These are phyloP conservation scores for Mycena citricolor DNA, from an alignment of 1,284 basidiomycete species.

Conservation along the genomic window DNA sequence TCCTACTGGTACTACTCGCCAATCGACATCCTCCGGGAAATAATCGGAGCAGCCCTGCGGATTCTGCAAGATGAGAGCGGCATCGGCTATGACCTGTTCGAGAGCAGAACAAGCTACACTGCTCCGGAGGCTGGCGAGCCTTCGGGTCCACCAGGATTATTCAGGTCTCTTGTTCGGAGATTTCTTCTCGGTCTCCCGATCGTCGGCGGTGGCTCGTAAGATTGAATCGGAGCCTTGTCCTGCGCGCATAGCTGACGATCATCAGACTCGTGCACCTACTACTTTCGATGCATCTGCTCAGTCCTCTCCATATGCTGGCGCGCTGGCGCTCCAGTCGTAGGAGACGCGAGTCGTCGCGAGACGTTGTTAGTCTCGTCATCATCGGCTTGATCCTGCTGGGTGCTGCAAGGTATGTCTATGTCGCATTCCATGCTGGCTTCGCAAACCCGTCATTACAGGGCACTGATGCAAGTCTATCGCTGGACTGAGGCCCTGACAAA, in stretches of 20 bases:
- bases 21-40: conserved; percentile 55
- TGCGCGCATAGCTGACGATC: too few relatives aligned
- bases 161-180: conserved; percentile 59
- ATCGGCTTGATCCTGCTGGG: conserved; percentile 63
- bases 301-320: conserved; percentile 65
- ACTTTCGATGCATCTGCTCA: conserved; percentile 57
- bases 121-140: conserved; percentile 26
- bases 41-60: conserved; percentile 63
- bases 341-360: conserved; percentile 52
- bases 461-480: conserved; percentile 66
- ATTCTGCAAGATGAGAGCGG: conserved; percentile 60
- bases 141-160: conserved; percentile 38
- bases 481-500: conserved; percentile 60
- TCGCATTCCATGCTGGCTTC: conserved; percentile 3
- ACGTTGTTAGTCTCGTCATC: conserved; percentile 65
- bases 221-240: too few relatives aligned
- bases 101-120: conserved; percentile 17
- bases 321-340: conserved; percentile 57
- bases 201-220: conserved; percentile 65
- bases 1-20: conserved; percentile 57
- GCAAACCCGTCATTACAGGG: conserved; percentile 41
- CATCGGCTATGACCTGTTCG: conserved; percentile 24
- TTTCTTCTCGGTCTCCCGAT: conserved; percentile 75
- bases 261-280: conserved; percentile 62
- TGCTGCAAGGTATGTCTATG: conserved; percentile 51